Base-by-base conservation (phyloP, 2,329 filamentous ascomycete genomes). In the Ophiostoma montium region DNA sequence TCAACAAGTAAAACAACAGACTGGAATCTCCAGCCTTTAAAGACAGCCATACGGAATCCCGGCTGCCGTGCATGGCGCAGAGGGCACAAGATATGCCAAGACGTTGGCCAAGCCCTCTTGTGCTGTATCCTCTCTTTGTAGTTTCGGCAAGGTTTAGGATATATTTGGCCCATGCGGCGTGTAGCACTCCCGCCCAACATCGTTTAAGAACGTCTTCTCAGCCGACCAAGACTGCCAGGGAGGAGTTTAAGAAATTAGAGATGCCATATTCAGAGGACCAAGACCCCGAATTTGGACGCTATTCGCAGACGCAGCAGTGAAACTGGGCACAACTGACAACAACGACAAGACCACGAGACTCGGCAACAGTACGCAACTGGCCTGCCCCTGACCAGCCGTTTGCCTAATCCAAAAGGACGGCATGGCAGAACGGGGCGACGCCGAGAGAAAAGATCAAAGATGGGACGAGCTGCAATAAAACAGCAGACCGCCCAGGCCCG, bases 51-150 rank as follows among this genome's bases (percentile, higher is more conserved):
- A 27, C 30, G 36, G 42, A 36, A 27, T 31, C 21, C 35, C 21
- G 19, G 27, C 18, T 30, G 30, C 21, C 49, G 47, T 42, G 30
- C 42, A 44, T 47, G 33, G 42, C 41, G 31, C 31, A 19, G 38
- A 39, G 35, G 32, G 30, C 31, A 5, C 21, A 27, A 45, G 49
- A 46, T 45, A 51, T 48, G 49, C 49, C 49, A 51, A 51, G 49
- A 48, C 16, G 16, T 9, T 11, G 43, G 48, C 48, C 48, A 47
- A 50, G 48, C 43, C 5, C n/a, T 19, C 23, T n/a, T 32, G 41
- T 3, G 15, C 18, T 13, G 12, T 16, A 9, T 45, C 12, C 9
- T 31, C 41, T 31, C 16, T n/a, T 15, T 31, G 15, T 9, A 9
- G 11, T 23, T 27, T 39, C 36, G 38, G 23, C 12, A 41, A 13